phyloP scores from a whole-genome alignment of 176 grass and related monocot genomes.

The Cenchrus americanus region DNA sequence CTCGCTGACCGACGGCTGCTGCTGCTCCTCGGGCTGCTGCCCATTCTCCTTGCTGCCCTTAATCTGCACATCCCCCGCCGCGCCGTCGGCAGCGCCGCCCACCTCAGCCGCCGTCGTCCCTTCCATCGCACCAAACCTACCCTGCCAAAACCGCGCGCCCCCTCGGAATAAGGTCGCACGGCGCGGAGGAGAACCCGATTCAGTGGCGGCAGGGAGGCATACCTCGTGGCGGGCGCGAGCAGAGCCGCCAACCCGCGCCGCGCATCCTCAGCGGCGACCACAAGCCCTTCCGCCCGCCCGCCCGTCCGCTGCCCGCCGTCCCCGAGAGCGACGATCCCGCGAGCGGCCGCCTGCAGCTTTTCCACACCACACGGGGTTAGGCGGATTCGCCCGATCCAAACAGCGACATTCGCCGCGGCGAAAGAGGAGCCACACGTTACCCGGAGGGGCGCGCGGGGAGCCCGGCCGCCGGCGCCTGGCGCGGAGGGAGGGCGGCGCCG shows the following conservation, averaged over 20 bases:
- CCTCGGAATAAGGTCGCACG: constrained; percentile 10
- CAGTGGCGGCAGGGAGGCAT: constrained; percentile 22
- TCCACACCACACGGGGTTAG: neutral
- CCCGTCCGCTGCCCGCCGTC: neutral
- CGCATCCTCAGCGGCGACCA: neutral
- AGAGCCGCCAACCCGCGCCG: neutral
- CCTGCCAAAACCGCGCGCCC: neutral
- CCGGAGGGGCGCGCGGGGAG: neutral
- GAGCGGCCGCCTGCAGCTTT: constrained; percentile 4
- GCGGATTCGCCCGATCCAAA: constrained; percentile 8
- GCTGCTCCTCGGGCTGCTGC: constrained; percentile 18
- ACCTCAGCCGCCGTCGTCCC: constrained; percentile 54
- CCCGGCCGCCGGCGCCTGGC: constrained; percentile 8
- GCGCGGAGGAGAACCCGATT: constrained; percentile 1
- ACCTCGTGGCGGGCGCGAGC: constrained; percentile 7
- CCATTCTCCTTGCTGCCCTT: constrained; percentile 66
- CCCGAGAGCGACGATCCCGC: neutral
- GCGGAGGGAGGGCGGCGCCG: neutral
- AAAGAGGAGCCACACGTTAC: constrained; percentile 25
- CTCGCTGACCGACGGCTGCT: constrained; percentile 36
- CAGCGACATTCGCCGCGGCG: constrained; percentile 11
- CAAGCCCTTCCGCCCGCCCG: neutral
- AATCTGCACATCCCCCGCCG: constrained; percentile 48
- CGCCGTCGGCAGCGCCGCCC: constrained; percentile 40
- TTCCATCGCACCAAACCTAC: constrained; percentile 58